A percentile compares a stretch with the other conserved stretches of the same genome.
Evolutionary conservation across 2,329 filamentous ascomycete species (phyloP).

Genomic region (Penicillium sp.): DNA sequence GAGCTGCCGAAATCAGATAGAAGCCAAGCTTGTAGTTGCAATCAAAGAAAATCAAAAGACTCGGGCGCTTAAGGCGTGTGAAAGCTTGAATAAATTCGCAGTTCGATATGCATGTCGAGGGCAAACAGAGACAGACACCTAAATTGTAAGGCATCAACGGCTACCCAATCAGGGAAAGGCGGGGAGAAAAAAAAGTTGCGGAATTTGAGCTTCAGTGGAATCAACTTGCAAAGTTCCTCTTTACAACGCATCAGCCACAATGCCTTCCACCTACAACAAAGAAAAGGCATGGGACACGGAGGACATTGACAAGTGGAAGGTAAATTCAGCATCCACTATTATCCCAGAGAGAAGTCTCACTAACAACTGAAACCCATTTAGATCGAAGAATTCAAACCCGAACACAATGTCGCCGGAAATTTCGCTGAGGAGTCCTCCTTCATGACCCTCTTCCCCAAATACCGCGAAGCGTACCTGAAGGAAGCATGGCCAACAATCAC

Average conservation of each 20-base stretch:
- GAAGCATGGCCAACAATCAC: constrained; percentile 93
- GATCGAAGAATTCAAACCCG: constrained; percentile 79
- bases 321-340: constrained; percentile 26
- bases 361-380: constrained; percentile 30
- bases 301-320: constrained; percentile 96
- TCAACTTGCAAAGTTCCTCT: constrained; percentile 9
- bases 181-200: constrained; percentile 28
- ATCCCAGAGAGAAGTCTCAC: constrained; percentile 1
- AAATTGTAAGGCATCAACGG: not conserved
- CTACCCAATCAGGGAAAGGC: constrained; percentile 21
- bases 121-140: constrained; percentile 1
- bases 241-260: constrained; percentile 39
- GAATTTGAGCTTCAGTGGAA: constrained; percentile 22
- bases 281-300: constrained; percentile 96
- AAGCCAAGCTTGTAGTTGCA: not conserved
- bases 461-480: constrained; percentile 89
- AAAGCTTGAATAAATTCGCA: not conserved
- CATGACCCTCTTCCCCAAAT: constrained; percentile 82
- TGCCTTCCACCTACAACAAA: constrained; percentile 87
- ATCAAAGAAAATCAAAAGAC: not conserved
- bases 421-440: constrained; percentile 95
- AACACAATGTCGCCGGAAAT: constrained; percentile 80
- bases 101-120: not conserved
- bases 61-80: not conserved
- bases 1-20: not conserved